Evolutionary conservation across 805 yeast species (phyloP), one percentile per base, ranked within the genome.

Genomic region (Kodamaea nitidulidarum): DNA sequence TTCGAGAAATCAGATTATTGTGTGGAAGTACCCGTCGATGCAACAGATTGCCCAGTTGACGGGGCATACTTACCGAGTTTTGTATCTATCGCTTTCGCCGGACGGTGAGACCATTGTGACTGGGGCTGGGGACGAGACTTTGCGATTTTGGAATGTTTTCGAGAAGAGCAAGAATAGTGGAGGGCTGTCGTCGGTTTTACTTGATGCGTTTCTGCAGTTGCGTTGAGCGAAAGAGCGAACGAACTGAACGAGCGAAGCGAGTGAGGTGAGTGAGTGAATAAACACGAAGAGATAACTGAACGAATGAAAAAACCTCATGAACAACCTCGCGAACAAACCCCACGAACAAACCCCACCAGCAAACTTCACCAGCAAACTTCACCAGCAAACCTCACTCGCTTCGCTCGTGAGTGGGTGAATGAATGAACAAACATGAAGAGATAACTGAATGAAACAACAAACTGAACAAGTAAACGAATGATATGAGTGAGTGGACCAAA

Each of bases 101-200:
- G 98, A 93, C 63, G 98, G 98, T 0, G 88, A 87, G 46, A 88
- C 97, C 0, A 84, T 93, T 10, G 98, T 91, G 2, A 90, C 98
- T 0, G 98, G 98, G 2, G 97, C 98, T 1, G 98, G 98, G 4
- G 98, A 93, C 63, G 98, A 93, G 60, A 93, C 98, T 0, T 66
- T 93, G 41, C 63, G 98, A 47, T 87, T 93, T 57, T 93, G 98
- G 98, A 88, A 88, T 50, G 84, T 90, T 1, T 93, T 90, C 65
- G 95, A 87, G 43, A 86, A 83, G 57, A 78, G 73, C 43, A 80
- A 76, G 50, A 65, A 66, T 36, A 81, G 77, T 41, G 68, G 65
- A 28, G 75, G 75, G 9, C 79, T 80, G 16, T 73, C 82, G 15
- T 76, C 85, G 14, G 83, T 80, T 9, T 61, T 85, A 32, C 63